A percentile compares a stretch with the other conserved stretches of the same genome.
Conservation (phyloP, 768 basidiomycete genomes). For the Butyriboletus loyo region DNA sequence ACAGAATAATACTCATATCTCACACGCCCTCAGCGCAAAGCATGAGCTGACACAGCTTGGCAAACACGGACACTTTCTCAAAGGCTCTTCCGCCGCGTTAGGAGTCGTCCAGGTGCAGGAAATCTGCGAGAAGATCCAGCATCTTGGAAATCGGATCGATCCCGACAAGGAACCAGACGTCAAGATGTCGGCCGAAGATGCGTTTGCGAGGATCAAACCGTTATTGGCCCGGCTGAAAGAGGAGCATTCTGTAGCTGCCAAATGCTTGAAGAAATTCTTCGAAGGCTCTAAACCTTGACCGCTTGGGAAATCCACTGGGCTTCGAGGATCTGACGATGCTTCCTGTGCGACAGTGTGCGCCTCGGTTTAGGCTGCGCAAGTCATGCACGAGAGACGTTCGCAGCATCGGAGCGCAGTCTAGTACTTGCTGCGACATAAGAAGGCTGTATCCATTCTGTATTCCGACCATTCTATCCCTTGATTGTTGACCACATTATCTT, state of each 20-base stretch:
- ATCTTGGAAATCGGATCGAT: conserved; percentile 59
- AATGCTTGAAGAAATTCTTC: conserved; percentile 52
- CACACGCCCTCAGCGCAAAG: conserved; percentile 38
- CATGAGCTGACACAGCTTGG: conserved; percentile 69
- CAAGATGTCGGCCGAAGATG: conserved; percentile 47
- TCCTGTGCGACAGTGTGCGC: conserved; percentile 13
- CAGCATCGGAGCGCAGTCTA: conserved; percentile 16
- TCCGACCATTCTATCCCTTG: conserved; percentile 16
- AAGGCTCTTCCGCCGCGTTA: conserved; percentile 94
- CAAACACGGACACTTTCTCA: conserved; percentile 87
- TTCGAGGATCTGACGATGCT: conserved; percentile 3
- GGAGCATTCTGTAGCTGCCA: conserved; percentile 68
- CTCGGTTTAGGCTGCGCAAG: conserved; percentile 3
- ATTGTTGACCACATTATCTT: conserved; percentile 18
- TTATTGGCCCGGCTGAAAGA: conserved; percentile 58
- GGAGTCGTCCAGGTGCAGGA: conserved; percentile 79
- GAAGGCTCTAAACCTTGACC: conserved; percentile 2
- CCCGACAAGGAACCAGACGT: conserved; percentile 52
- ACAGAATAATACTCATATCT: conserved; percentile 11
- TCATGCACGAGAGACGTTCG: conserved; percentile 10
- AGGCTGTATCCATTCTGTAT: conserved; percentile 24
- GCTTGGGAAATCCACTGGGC: background rate
- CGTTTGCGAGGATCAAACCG: conserved; percentile 53
- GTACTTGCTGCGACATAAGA: conserved; percentile 18
- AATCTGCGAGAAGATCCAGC: conserved; percentile 89